Evolutionary conservation across 257 asterid genomes (phyloP).

Genomic region (Ilex aquifolium): DNA sequence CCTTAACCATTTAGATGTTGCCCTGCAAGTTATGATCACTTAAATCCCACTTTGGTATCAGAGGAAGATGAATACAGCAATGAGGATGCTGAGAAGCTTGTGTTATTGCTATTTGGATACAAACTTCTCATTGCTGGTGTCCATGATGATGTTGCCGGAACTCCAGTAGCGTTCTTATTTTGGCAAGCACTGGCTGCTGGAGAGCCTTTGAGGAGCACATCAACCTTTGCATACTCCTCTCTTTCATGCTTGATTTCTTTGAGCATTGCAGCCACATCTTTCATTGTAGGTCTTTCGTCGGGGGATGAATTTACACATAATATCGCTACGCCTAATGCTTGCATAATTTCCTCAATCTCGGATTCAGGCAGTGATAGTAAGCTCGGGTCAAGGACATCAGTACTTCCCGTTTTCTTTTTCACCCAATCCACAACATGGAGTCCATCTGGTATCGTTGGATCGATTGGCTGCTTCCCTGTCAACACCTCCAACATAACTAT

Average conservation of each 20-base stretch:
- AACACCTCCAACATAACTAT: conserved; percentile 41
- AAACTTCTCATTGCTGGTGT: conserved; percentile 16
- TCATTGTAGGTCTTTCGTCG: conserved; percentile 44
- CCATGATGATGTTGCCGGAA: conserved; percentile 29
- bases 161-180: conserved; percentile 9
- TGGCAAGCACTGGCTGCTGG: conserved; percentile 10
- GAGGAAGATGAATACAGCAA: conserved; percentile 33
- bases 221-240: conserved; percentile 37
- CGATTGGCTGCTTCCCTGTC: conserved; percentile 45
- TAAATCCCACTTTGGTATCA: conserved; percentile 19
- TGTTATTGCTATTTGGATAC: conserved; percentile 22
- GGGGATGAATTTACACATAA: conserved; percentile 35
- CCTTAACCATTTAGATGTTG: neutral
- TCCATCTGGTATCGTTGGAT: conserved; percentile 46
- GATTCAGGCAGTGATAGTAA: conserved; percentile 26
- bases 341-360: conserved; percentile 38
- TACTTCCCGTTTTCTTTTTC: conserved; percentile 20
- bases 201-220: conserved; percentile 26
- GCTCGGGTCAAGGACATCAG: conserved; percentile 31
- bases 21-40: conserved; percentile 6
- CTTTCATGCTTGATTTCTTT: conserved; percentile 45
- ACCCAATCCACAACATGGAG: conserved; percentile 41
- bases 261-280: conserved; percentile 50
- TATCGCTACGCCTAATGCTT: conserved; percentile 37
- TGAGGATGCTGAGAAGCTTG: conserved; percentile 41